phyloP scores from a whole-genome alignment of 2,329 filamentous ascomycete species.

The Colletotrichum eremochloae region DNA sequence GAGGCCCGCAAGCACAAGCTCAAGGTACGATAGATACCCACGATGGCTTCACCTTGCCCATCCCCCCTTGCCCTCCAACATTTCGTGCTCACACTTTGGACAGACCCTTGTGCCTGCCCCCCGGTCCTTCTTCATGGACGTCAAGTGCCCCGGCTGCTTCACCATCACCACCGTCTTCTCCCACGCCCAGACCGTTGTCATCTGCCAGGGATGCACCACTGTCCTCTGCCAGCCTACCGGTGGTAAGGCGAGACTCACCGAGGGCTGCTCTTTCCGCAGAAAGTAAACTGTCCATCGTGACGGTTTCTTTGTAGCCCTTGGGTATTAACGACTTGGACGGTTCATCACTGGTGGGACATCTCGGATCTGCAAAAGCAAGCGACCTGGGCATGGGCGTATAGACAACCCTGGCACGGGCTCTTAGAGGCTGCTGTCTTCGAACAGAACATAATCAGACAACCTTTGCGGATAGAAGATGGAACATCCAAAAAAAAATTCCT shows the following conservation, averaged over 20 bases:
- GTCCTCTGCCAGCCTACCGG: conserved; percentile 99
- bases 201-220: conserved; percentile 99
- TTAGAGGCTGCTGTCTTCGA: conserved; percentile 50
- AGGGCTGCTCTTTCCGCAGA: conserved; percentile 99
- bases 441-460: conserved; percentile 59
- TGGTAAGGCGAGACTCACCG: conserved; percentile 98
- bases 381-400: conserved; percentile 64
- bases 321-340: conserved; percentile 64
- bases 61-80: background rate
- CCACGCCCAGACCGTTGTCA: conserved; percentile 99
- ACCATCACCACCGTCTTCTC: conserved; percentile 99
- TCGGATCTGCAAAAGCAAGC: conserved; percentile 69
- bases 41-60: conserved; percentile 16
- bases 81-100: conserved; percentile 43
- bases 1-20: conserved; percentile 99
- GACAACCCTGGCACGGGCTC: conserved; percentile 56
- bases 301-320: conserved; percentile 61
- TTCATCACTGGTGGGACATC: conserved; percentile 65
- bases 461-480: conserved; percentile 81
- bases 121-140: conserved; percentile 99
- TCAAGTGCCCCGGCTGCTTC: conserved; percentile 99
- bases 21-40: conserved; percentile 78
- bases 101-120: conserved; percentile 95
- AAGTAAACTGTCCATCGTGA: conserved; percentile 81
- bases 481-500: conserved; percentile 69